Percentiles rank a stretch among this genome's conserved stretches.
phyloP scores from a whole-genome alignment of 257 asterid genomes.

The Prunella vulgaris region DNA sequence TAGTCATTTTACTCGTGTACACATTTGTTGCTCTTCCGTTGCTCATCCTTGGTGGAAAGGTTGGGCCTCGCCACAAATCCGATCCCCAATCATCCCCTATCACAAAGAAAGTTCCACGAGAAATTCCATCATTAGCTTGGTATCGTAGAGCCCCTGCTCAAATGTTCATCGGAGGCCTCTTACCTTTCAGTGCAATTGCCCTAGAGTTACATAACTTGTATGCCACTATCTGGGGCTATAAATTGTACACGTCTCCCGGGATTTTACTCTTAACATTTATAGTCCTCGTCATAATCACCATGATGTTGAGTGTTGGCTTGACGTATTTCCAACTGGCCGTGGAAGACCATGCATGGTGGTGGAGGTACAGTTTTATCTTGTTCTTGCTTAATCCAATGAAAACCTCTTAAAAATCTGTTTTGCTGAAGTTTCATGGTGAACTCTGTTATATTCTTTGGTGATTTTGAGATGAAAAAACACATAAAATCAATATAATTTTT shows the following conservation, averaged over 20 bases:
- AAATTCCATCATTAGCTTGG: conserved; percentile 53
- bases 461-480: too few species aligned
- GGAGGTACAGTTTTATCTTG: conserved; percentile 46
- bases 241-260: conserved; percentile 49
- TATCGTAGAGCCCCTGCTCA: conserved; percentile 61
- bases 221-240: conserved; percentile 81
- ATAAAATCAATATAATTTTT: too few species aligned
- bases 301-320: conserved; percentile 54
- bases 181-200: conserved; percentile 71
- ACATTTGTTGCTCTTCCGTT: conserved; percentile 61
- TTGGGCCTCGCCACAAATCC: conserved; percentile 49
- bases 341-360: conserved; percentile 85
- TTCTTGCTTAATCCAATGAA: not conserved
- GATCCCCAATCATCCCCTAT: conserved; percentile 42
- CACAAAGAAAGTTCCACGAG: conserved; percentile 50
- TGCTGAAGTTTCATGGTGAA: too few species aligned
- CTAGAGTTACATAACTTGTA: conserved; percentile 68
- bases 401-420: too few species aligned
- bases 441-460: too few species aligned
- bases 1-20: conserved; percentile 40
- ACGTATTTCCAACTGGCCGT: conserved; percentile 73
- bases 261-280: conserved; percentile 47
- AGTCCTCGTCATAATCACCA: conserved; percentile 53
- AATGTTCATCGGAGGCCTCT: conserved; percentile 78
- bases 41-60: conserved; percentile 51